phyloP scores from a whole-genome alignment of 1,284 basidiomycete species.

The Ganoderma meredithae region DNA sequence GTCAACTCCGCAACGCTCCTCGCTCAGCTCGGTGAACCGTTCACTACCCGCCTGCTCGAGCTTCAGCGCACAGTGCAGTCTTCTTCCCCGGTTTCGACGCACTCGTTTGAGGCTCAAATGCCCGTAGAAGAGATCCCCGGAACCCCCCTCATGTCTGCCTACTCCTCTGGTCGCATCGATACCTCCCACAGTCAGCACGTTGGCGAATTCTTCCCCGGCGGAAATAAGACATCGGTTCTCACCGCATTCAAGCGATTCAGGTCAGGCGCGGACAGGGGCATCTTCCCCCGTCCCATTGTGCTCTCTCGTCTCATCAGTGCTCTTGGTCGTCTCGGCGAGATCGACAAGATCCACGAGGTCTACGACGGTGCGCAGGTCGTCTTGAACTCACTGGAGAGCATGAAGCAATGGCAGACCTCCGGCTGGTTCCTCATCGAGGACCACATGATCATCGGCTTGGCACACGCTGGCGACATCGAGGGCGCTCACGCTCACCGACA shows the following conservation, averaged over 20 bases:
- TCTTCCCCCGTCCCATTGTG: conserved; percentile 60
- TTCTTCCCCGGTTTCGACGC: conserved; percentile 20
- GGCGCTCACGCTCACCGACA: conserved; percentile 82
- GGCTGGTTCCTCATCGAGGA: conserved; percentile 87
- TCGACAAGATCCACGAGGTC: conserved; percentile 68
- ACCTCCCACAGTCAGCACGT: conserved; percentile 47
- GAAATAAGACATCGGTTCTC: conserved; percentile 34
- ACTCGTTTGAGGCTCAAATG: conserved; percentile 23
- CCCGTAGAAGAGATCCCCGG: conserved; percentile 28
- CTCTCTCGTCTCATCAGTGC: conserved; percentile 72
- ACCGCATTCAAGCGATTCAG: conserved; percentile 50
- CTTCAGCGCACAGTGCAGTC: conserved; percentile 22
- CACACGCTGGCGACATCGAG: conserved; percentile 82
- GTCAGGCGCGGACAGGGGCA: conserved; percentile 44
- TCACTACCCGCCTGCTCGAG: conserved; percentile 25
- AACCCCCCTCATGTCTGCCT: conserved; percentile 19
- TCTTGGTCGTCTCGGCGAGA: conserved; percentile 69
- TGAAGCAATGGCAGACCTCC: conserved; percentile 58
- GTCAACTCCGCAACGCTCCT: conserved; percentile 28
- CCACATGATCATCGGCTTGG: conserved; percentile 86
- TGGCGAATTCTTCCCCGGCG: conserved; percentile 49
- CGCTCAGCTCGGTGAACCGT: conserved; percentile 31
- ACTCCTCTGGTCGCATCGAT: conserved; percentile 37
- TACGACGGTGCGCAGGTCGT: conserved; percentile 79
- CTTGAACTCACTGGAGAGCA: conserved; percentile 52